Conservation (phyloP, 768 basidiomycete species). For the Leccinum sublutescens region DNA sequence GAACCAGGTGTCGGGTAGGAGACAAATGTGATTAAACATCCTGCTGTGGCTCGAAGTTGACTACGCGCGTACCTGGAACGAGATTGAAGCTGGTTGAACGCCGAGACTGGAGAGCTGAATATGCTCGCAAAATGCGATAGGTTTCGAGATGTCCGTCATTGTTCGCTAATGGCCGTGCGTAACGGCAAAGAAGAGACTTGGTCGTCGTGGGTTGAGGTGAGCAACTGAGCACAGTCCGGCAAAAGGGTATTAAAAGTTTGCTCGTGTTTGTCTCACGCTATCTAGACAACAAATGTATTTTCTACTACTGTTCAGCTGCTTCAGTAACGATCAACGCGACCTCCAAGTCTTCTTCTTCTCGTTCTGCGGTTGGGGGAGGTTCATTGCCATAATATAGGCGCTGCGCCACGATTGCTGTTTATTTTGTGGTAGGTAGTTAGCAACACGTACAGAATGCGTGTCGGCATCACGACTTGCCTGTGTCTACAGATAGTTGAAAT, state of each 20-base stretch:
- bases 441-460: slow-evolving; percentile 6
- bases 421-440: slow-evolving; percentile 12
- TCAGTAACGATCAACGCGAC: slow-evolving; percentile 62
- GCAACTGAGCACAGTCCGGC: slow-evolving; percentile 6
- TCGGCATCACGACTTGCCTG: slow-evolving; percentile 47
- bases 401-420: slow-evolving; percentile 67
- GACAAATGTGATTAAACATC: slow-evolving; percentile 18
- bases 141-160: slow-evolving; percentile 48
- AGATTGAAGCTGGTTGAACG: slow-evolving; percentile 94
- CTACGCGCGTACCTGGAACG: slow-evolving; percentile 77
- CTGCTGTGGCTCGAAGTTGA: slow-evolving; percentile 21
- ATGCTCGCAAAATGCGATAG: slow-evolving; percentile 88
- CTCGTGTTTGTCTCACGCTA: slow-evolving; percentile 30
- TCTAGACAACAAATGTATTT: slow-evolving; percentile 4
- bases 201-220: slow-evolving; percentile 24
- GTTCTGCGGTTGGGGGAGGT: slow-evolving; percentile 51
- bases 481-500: slow-evolving; percentile 79
- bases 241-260: slow-evolving; percentile 29
- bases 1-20: background rate
- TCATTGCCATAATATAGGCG: slow-evolving; percentile 71
- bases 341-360: slow-evolving; percentile 64
- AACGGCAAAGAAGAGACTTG: slow-evolving; percentile 13
- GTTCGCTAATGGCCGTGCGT: slow-evolving; percentile 20
- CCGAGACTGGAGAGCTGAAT: slow-evolving; percentile 94
- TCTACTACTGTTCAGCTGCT: slow-evolving; percentile 48